Conservation (phyloP, 306 rosid genomes). For the Trifolium dubium region DNA sequence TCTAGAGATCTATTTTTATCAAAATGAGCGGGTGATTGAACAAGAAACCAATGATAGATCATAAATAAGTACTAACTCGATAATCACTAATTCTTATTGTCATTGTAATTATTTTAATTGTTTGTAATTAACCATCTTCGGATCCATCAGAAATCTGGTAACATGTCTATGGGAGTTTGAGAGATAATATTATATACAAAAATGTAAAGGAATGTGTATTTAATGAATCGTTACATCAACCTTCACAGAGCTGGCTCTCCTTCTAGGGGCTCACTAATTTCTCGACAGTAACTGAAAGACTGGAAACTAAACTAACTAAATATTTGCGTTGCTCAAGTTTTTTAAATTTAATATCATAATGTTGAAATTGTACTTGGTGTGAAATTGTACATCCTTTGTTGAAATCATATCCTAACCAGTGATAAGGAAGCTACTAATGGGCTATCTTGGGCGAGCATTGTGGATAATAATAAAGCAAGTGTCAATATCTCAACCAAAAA, state of each 20-base stretch:
- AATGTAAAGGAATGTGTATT: not conserved
- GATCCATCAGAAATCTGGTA: not conserved
- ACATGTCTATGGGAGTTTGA: not conserved
- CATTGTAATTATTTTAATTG: not conserved
- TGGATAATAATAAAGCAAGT: not conserved
- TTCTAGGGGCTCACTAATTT: not conserved
- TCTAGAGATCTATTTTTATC: not conserved
- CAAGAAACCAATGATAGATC: slow-evolving; percentile 2
- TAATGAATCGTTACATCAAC: not conserved
- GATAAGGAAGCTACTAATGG: not conserved
- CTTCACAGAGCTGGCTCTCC: not conserved
- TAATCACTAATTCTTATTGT: not conserved
- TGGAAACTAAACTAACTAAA: not conserved
- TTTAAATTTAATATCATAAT: too few relatives aligned
- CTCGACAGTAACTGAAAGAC: not conserved
- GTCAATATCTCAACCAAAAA: not conserved
- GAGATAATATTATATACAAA: not conserved
- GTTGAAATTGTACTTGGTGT: not conserved
- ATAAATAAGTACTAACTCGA: slow-evolving; percentile 1
- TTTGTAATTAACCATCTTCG: not conserved
- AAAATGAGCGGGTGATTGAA: not conserved
- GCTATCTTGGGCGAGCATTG: not conserved
- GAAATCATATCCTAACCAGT: not conserved
- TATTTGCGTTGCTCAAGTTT: not conserved
- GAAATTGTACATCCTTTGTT: not conserved